These are phyloP conservation scores for Epichloe aotearoae DNA, from an alignment of 2,329 filamentous ascomycete species.

Conservation along the genomic window DNA sequence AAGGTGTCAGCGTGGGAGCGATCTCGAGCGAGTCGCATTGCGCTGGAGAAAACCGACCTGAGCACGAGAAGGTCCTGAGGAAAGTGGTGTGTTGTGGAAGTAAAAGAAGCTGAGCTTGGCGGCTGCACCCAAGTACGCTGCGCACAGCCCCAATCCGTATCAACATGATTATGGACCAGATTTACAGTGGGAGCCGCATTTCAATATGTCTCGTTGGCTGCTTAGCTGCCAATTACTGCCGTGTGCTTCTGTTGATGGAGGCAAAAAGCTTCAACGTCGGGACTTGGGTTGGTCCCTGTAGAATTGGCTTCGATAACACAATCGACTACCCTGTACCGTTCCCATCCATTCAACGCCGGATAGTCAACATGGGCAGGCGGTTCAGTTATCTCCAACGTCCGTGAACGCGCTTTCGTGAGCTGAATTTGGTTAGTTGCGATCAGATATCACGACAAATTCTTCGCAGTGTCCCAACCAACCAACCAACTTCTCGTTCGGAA, in stretches of 20 bases:
- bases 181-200: not conserved
- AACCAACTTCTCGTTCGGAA: no score
- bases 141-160: slow-evolving; percentile 14
- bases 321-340: not conserved
- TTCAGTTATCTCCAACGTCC: no score
- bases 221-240: not conserved
- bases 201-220: not conserved
- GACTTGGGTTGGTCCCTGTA: not conserved
- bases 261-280: not conserved
- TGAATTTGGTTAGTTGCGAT: no score
- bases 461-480: no score
- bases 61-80: not conserved
- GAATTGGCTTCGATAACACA: not conserved
- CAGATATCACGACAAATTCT: no score
- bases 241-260: not conserved
- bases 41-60: slow-evolving; percentile 1
- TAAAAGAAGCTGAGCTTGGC: slow-evolving; percentile 8
- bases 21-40: not conserved
- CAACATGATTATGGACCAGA: slow-evolving; percentile 10
- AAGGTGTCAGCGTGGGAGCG: not conserved
- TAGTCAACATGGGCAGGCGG: no score
- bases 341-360: no score
- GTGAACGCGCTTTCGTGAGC: no score
- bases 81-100: slow-evolving; percentile 2
- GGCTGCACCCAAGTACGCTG: slow-evolving; percentile 15